These are phyloP conservation scores for Leccinum variicolor DNA, from an alignment of 768 basidiomycete genomes.

Conservation along the genomic window DNA sequence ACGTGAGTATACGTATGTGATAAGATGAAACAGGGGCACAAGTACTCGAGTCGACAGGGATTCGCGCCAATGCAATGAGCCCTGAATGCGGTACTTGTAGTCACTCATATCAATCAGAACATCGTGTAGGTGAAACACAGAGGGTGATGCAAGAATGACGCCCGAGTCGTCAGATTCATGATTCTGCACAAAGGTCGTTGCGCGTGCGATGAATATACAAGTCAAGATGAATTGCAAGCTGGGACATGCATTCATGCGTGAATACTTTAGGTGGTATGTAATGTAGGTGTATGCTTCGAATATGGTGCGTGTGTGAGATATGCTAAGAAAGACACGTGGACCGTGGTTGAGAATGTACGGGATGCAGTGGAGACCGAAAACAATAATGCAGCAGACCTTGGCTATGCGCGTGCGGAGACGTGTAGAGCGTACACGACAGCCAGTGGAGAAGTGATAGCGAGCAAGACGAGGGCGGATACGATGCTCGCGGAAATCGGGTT, in stretches of 20 bases:
- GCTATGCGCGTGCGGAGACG: constrained; percentile 4
- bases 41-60: background rate
- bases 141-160: constrained; percentile 17
- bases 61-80: background rate
- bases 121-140: constrained; percentile 5
- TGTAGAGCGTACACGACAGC: constrained; percentile 16
- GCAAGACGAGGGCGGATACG: constrained; percentile 13
- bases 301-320: constrained; percentile 4
- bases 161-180: constrained; percentile 8
- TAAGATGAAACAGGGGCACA: constrained; percentile 3
- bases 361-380: background rate
- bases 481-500: constrained; percentile 12
- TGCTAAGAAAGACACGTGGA: constrained; percentile 5
- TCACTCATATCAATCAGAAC: background rate
- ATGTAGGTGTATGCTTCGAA: constrained; percentile 14
- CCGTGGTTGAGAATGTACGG: background rate
- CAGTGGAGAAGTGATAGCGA: constrained; percentile 16
- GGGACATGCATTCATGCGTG: background rate
- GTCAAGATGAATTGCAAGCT: constrained; percentile 7
- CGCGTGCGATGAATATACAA: constrained; percentile 5
- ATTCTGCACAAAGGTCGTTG: constrained; percentile 13
- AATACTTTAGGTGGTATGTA: constrained; percentile 12
- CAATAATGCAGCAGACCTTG: background rate
- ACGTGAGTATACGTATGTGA: background rate
- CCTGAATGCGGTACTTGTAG: background rate